Conservation (phyloP, 345 rosid genomes). For the Jatropha curcas region DNA sequence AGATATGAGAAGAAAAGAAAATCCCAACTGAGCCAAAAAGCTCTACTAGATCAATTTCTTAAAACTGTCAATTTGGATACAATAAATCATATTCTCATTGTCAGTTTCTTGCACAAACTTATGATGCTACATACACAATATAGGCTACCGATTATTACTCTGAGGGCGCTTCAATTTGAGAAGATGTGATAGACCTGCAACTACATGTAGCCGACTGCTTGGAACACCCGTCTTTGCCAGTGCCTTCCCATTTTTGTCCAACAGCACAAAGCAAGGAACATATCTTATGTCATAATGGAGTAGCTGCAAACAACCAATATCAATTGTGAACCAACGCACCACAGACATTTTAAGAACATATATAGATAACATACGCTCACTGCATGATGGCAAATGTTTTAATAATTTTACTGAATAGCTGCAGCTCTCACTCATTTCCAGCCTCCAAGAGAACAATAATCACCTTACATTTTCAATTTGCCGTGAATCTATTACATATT, state of each 20-base stretch:
- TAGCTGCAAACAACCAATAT: conserved; percentile 49
- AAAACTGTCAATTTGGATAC: background rate
- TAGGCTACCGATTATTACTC: background rate
- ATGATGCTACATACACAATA: background rate
- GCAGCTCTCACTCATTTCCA: background rate
- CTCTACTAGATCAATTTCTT: background rate
- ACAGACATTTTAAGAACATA: background rate
- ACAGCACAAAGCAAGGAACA: conserved; percentile 87
- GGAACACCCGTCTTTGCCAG: conserved; percentile 88
- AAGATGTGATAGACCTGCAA: conserved; percentile 87
- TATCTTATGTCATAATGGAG: conserved; percentile 85
- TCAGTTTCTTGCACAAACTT: background rate
- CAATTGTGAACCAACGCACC: background rate
- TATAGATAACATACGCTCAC: background rate
- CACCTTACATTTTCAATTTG: background rate
- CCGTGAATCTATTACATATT: background rate
- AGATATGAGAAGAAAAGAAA: background rate
- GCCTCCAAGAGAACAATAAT: background rate
- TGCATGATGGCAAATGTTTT: background rate
- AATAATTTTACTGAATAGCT: background rate
- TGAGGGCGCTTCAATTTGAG: conserved; percentile 66
- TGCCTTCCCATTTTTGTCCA: conserved; percentile 82
- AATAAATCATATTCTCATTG: background rate
- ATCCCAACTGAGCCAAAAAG: background rate
- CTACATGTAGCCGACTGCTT: conserved; percentile 77